Base-by-base conservation (phyloP, 345 rosid genomes). In the Psidium friedrichsthalianum region DNA sequence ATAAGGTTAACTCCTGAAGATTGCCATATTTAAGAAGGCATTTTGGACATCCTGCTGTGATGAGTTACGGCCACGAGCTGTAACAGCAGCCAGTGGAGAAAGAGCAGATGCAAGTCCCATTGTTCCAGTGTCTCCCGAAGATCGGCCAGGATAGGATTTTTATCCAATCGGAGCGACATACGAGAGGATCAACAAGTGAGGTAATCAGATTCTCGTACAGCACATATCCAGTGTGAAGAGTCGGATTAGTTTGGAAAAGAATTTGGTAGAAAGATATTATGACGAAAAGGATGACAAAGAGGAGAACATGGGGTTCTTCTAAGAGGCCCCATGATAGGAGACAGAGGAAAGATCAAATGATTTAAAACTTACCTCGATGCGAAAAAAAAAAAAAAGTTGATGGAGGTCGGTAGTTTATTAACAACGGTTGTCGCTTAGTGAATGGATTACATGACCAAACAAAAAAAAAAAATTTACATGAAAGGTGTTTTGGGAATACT, bases 401-500 rank as follows among this genome's bases (percentile, higher is more conserved):
- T 13, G 2, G 1, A 5, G 20, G 36, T 2, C 74, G 13, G 6
- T 12, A 5, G 27, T 59, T 13, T 8, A 3, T 59, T 15, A 6
- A 5, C 15, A 59, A 29, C 36, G 36, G 36, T 36, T n/a, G n/a
- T n/a, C n/a, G n/a, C n/a, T n/a, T n/a, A n/a, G n/a, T n/a, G n/a
- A n/a, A n/a, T n/a, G n/a, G n/a, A n/a, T n/a, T n/a, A n/a, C n/a
- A n/a, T n/a, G n/a, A n/a, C n/a, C n/a, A n/a, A n/a, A n/a, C n/a
- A n/a, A n/a, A n/a, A n/a, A n/a, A n/a, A n/a, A n/a, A n/a, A n/a
- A n/a, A n/a, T n/a, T n/a, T n/a, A n/a, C n/a, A n/a, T n/a, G n/a
- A n/a, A 3, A 59, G 14, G 2, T 32, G 36, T 6, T 29, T 29
- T 29, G 0, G 0, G 18, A 0, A 2, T 15, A 29, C 11, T 15